Conservation (phyloP, 345 rosid species). For the Acer saccharum region DNA sequence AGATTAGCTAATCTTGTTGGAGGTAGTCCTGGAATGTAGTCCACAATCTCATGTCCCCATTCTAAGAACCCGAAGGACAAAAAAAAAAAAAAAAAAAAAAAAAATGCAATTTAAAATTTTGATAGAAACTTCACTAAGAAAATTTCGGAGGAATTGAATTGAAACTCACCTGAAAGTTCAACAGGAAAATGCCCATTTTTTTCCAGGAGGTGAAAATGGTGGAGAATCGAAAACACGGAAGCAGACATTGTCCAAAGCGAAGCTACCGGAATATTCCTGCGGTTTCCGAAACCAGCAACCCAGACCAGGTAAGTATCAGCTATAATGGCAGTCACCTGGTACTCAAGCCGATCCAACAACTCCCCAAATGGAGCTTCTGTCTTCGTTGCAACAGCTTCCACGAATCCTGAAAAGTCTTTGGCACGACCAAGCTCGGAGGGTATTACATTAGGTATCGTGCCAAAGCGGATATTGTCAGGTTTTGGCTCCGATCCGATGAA, state of each 20-base stretch:
- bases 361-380: conserved; percentile 52
- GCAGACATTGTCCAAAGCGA: conserved; percentile 39
- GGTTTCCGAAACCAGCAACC: conserved; percentile 34
- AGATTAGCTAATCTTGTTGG: conserved; percentile 26
- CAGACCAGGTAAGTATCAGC: conserved; percentile 35
- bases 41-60: conserved; percentile 31
- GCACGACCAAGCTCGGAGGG: conserved; percentile 50
- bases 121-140: background rate
- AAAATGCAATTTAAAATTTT: conserved; percentile 10
- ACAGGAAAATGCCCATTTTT: conserved; percentile 23
- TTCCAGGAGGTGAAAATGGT: conserved; percentile 27
- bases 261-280: conserved; percentile 43
- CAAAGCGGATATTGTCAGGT: conserved; percentile 35
- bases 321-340: conserved; percentile 25
- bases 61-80: conserved; percentile 22
- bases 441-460: conserved; percentile 49
- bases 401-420: conserved; percentile 35
- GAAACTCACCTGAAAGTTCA: conserved; percentile 5
- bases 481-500: conserved; percentile 41
- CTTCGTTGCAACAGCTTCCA: conserved; percentile 41
- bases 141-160: background rate
- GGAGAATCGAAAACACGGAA: conserved; percentile 28
- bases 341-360: conserved; percentile 35
- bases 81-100: background rate
- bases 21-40: conserved; percentile 42